A percentile compares a stretch with the other conserved stretches of the same genome.
phyloP scores from a whole-genome alignment of 257 asterid species.

The Solanum peruvianum region DNA sequence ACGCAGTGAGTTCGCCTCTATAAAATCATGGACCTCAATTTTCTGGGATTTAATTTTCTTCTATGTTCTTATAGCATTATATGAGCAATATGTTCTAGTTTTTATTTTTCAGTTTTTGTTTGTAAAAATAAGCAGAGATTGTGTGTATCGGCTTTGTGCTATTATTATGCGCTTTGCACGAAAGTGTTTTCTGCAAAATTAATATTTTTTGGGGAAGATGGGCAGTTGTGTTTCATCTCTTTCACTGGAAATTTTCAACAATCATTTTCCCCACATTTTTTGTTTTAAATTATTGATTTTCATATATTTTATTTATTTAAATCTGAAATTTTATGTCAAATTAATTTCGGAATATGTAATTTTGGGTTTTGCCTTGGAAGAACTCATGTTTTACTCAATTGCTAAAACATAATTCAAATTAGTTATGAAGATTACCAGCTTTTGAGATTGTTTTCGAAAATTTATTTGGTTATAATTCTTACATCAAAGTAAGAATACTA shows the following conservation, averaged over 20 bases:
- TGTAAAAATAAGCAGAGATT: slow-evolving; percentile 20
- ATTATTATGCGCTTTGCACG: slow-evolving; percentile 32
- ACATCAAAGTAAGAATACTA: too few relatives aligned
- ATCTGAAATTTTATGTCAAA: neutral
- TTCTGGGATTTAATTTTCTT: neutral
- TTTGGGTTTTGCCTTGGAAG: neutral
- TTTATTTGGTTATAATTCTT: too few relatives aligned
- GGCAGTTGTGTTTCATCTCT: slow-evolving; percentile 43
- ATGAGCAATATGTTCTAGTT: too few relatives aligned
- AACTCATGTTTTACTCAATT: neutral
- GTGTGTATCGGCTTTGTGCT: slow-evolving; percentile 38
- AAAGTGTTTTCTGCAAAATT: slow-evolving; percentile 42
- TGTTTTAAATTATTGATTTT: neutral
- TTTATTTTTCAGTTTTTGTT: neutral
- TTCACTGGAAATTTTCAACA: slow-evolving; percentile 35
- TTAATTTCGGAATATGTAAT: neutral
- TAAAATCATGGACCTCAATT: too few relatives aligned
- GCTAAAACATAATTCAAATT: too few relatives aligned
- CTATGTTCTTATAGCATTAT: too few relatives aligned
- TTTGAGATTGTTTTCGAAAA: too few relatives aligned
- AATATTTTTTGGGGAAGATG: slow-evolving; percentile 22
- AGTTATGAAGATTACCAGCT: too few relatives aligned
- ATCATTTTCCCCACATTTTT: slow-evolving; percentile 38
- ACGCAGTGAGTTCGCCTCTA: neutral
- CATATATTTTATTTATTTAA: too few relatives aligned